phyloP scores from a whole-genome alignment of 495 filamentous ascomycete species.

The Penicillium verhagenii region DNA sequence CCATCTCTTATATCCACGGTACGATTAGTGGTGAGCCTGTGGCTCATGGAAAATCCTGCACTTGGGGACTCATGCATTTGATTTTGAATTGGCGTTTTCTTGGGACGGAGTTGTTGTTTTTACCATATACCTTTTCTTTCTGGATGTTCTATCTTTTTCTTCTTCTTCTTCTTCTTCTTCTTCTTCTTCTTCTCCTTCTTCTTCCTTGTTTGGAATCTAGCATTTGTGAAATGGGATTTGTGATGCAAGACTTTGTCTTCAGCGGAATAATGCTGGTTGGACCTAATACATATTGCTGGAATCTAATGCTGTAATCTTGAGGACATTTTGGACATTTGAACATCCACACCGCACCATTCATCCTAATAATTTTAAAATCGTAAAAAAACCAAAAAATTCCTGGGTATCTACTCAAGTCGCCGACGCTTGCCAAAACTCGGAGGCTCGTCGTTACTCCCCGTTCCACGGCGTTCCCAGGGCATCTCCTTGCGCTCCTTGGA shows the following conservation, averaged over 20 bases:
- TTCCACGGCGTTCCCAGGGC: conserved; percentile 62
- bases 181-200: conserved; percentile 12
- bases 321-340: neutral
- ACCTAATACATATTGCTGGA: conserved; percentile 4
- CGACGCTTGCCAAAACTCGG: conserved; percentile 32
- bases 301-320: conserved; percentile 1
- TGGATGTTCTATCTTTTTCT: conserved; percentile 10
- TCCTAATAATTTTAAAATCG: conserved; percentile 3
- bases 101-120: conserved; percentile 11
- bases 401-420: conserved; percentile 27
- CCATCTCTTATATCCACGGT: conserved; percentile 17
- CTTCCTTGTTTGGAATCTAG: conserved; percentile 17
- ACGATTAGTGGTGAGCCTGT: conserved; percentile 21
- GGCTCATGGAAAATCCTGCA: conserved; percentile 10
- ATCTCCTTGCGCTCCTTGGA: conserved; percentile 77
- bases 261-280: neutral
- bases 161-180: conserved; percentile 14
- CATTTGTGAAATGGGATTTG: conserved; percentile 17
- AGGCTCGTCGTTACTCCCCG: conserved; percentile 17
- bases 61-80: conserved; percentile 16
- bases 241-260: conserved; percentile 1
- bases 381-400: neutral
- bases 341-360: neutral
- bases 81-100: conserved; percentile 13
- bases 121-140: conserved; percentile 28